Evolutionary conservation across 176 grass and related monocot species (phyloP), one percentile per base, ranked within the genome.

Genomic region (Phyllostachys edulis): DNA sequence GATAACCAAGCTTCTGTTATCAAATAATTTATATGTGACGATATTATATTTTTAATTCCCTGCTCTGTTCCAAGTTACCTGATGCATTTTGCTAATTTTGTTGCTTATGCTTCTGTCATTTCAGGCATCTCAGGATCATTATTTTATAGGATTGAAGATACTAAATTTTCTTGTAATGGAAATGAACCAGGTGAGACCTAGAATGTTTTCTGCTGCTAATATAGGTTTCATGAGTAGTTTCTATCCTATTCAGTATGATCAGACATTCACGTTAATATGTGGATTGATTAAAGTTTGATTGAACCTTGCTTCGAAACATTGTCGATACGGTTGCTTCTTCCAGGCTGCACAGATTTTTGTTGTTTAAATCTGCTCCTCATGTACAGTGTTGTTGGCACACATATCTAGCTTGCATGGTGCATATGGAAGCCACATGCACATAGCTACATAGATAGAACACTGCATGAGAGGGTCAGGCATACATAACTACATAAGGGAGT

Each of bases 61-160:
- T 78, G 26, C 34, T 82, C 23, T 68, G 16, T 83, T 67, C 34
- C 24, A 52, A 52, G 24, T 69, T 56, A 63, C 11, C 5, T 75
- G 51, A 69, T 84, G 17, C 56, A 78, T 62, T 85, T 90, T 78
- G n/a, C 73, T 88, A 77, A 84, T 36, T 23, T 76, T 87, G 39
- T 71, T 75, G 44, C 67, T 74, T 85, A 70, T 85, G 45, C 37
- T 21, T 76, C 66, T 86, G 64, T 76, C 13, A 41, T 85, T 90
- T 85, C 90, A 99, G 97, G 93, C 91, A 80, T 91, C 93, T 10
- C 87, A 92, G 82, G 91, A 96, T 87, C 97, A 99, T 83, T 99
- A 99, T 90, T 93, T 94, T 27, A 99, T 99, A 81, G 97, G 97
- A 50, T 85, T 99, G 91, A 99, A 89, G 90, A 96, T 99, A 75